Base-by-base conservation (phyloP, 345 rosid genomes). In the Pugionium dolabratum region DNA sequence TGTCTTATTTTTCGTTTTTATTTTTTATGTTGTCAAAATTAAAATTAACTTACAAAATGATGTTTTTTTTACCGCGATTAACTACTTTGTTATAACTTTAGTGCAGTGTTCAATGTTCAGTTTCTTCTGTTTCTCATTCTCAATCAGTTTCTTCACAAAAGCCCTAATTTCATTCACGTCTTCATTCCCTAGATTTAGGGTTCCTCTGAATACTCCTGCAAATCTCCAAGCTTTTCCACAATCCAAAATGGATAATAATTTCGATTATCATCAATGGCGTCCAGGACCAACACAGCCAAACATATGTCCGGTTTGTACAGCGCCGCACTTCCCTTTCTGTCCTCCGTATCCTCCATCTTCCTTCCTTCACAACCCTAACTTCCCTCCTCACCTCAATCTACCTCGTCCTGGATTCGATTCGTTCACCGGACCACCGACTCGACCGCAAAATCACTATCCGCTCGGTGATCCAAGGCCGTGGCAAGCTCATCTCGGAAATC, bases 291-390 rank as follows among this genome's bases (percentile, higher is more conserved):
- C 80, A 53, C 88, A 77, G 44, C 77, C 70, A 6, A 78, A 56
- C 73, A 44, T 74, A 62, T 89, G 92, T 72, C 90, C 96, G 1
- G 58, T 81, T 56, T 91, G 95, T 72, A 66, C 80, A 2, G 56
- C 68, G 53, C 79, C 83, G 11, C 96, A 91, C 75, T 82, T 86
- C 80, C 98, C 98, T 5, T 87, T 89, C 59, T 91, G 96, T 58
- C 80, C 82, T 6, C 82, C 90, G 5, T 79, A 80, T 7, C 76
- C 81, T 40, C 81, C 73, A 50, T 59, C 72, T 57, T 30, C 74
- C 30, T 59, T 66, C 56, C 62, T 54, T 45, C 86, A 80, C 53
- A 78, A 69, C 78, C 88, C 87, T 46, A 28, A 50, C 53, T 81
- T 73, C 29, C 84, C 82, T 25, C 63, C 78, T 7, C 82, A 71